Base-by-base conservation (phyloP, 768 basidiomycete genomes). In the Saitozyma sp. region DNA sequence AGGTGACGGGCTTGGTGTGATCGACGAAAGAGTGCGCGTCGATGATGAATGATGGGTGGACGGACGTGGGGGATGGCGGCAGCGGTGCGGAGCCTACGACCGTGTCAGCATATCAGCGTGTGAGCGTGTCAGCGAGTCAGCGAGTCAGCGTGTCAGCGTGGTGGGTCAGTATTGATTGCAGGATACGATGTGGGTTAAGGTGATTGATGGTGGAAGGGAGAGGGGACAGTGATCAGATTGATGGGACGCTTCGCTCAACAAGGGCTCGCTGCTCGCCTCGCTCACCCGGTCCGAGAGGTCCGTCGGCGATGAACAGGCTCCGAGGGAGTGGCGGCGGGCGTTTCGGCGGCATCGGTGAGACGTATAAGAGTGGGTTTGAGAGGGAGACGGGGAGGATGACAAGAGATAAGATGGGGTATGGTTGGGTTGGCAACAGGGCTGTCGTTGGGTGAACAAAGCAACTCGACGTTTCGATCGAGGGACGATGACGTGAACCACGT, bases 271-370 rank as follows among this genome's bases (percentile, higher is more conserved):
- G 2, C 29, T 29, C 8, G 65, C 29, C 29, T 29, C 8, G 65
- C 72, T 41, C 45, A 76, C 74, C 70, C 3, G 72, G 74, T 37
- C 65, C 65, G 13, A 76, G 64, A 1, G 70, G 74, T 10, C 74
- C 74, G 29, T 62, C 49, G 45, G 56, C 50, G 6, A 54, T 61
- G 53, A 76, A 76, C 20, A 76, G 64, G 40, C 54, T 56, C 38
- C 59, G 62, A 50, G 64, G 59, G 17, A 76, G 54, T 56, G 71
- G 71, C 14, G 74, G 74, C 9, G 74, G 74, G 45, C 70, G 58
- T 55, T 56, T 67, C 13, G 67, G 66, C n/a, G 70, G 60, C 73
- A 75, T 75, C n/a, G 37, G 45, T 50, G 43, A 57, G 40, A 46
- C 13, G 13, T 46, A 17, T 2, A 2, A 6, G n/a, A 46, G 45